Conservation (phyloP, 1,284 basidiomycete species). For the Sanguinoderma infundibulare region DNA sequence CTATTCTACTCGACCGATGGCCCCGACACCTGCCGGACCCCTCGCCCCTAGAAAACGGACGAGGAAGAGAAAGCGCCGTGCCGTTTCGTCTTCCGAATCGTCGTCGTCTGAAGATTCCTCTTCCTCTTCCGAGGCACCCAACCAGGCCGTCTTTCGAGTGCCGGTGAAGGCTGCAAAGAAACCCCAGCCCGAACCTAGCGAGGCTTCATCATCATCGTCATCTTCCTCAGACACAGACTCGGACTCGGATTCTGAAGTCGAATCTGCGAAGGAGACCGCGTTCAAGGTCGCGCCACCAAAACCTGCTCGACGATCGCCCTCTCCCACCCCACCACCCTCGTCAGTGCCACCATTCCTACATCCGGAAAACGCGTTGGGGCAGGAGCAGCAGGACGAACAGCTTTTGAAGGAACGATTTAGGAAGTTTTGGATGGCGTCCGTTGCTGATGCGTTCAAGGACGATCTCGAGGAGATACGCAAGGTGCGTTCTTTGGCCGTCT, state of each 20-base stretch:
- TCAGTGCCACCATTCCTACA: slow-evolving; percentile 58
- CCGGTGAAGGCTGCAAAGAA: slow-evolving; percentile 11
- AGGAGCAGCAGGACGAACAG: slow-evolving; percentile 48
- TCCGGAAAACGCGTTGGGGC: slow-evolving; percentile 29
- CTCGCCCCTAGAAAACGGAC: slow-evolving; percentile 36
- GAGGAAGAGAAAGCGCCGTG: slow-evolving; percentile 45
- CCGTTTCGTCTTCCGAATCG: slow-evolving; percentile 40
- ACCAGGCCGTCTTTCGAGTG: slow-evolving; percentile 20
- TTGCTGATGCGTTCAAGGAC: slow-evolving; percentile 78
- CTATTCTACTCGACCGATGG: slow-evolving; percentile 20
- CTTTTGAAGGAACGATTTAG: slow-evolving; percentile 66
- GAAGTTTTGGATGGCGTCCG: slow-evolving; percentile 81
- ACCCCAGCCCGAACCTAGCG: slow-evolving; percentile 9
- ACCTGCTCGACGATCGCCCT: slow-evolving; percentile 39
- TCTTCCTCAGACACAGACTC: slow-evolving; percentile 21
- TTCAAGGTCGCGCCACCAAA: slow-evolving; percentile 11
- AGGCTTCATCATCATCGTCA: slow-evolving; percentile 20
- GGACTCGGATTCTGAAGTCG: slow-evolving; percentile 21
- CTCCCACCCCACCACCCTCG: slow-evolving; percentile 57
- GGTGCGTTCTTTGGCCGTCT: slow-evolving; percentile 41
- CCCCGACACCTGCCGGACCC: slow-evolving; percentile 25
- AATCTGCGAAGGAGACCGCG: slow-evolving; percentile 9
- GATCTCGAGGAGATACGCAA: slow-evolving; percentile 80
- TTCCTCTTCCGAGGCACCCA: slow-evolving; percentile 27
- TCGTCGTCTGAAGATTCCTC: slow-evolving; percentile 38